A percentile compares a stretch with the other conserved stretches of the same genome.
Evolutionary conservation across 306 rosid species (phyloP).

Genomic region (Coriaria nepalensis): DNA sequence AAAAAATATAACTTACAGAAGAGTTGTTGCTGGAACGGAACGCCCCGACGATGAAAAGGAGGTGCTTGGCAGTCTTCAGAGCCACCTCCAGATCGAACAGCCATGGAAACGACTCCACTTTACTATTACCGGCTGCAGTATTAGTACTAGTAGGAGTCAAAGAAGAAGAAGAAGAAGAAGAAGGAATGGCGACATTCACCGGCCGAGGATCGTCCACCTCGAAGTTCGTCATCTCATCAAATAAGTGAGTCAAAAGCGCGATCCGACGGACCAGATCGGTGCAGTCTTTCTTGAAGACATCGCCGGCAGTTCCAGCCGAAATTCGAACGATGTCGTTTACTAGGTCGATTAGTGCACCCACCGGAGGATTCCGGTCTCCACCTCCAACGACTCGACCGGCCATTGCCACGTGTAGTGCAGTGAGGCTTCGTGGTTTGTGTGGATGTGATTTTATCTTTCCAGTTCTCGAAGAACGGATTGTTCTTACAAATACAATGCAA

Average conservation of each 20-base stretch:
- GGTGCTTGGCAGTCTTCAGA: constrained; percentile 55
- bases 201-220: constrained; percentile 15
- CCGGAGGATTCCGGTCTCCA: constrained; percentile 32
- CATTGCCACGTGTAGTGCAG: constrained; percentile 19
- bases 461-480: no score
- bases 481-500: no score
- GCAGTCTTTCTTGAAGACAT: constrained; percentile 60
- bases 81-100: constrained; percentile 53
- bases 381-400: constrained; percentile 37
- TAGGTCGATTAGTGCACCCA: constrained; percentile 35
- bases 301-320: constrained; percentile 22
- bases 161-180: constrained; percentile 16
- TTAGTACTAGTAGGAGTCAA: constrained; percentile 7
- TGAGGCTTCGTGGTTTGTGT: background rate
- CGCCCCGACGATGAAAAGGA: constrained; percentile 37
- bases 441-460: background rate
- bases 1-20: constrained; percentile 30
- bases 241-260: constrained; percentile 64
- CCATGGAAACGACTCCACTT: constrained; percentile 23
- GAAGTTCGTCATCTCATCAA: constrained; percentile 66
- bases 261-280: constrained; percentile 95
- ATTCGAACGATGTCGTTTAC: constrained; percentile 43
- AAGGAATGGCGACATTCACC: constrained; percentile 19
- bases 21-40: constrained; percentile 35
- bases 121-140: background rate